Evolutionary conservation across 2,329 filamentous ascomycete genomes (phyloP).

Genomic region (Trichoderma atroviride): DNA sequence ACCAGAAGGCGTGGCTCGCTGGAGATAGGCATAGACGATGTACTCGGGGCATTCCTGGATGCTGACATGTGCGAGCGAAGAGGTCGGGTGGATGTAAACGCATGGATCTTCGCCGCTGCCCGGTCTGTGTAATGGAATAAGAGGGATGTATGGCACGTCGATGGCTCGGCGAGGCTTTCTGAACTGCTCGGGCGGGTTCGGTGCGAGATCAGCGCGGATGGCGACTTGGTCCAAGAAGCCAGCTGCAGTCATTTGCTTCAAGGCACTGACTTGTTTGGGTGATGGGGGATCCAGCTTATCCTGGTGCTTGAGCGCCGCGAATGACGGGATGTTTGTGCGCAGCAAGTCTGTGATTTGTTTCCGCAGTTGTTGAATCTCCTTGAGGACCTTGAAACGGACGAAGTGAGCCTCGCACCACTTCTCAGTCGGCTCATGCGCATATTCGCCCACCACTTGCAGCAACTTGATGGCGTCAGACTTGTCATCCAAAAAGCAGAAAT

Average conservation of each 20-base stretch:
- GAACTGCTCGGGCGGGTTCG: slow-evolving; percentile 66
- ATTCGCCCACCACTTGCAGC: slow-evolving; percentile 84
- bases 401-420: slow-evolving; percentile 82
- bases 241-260: slow-evolving; percentile 89
- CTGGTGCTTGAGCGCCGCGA: slow-evolving; percentile 56
- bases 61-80: slow-evolving; percentile 71
- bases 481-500: slow-evolving; percentile 80
- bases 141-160: slow-evolving; percentile 87
- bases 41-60: slow-evolving; percentile 80
- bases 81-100: slow-evolving; percentile 87
- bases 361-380: slow-evolving; percentile 82
- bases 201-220: slow-evolving; percentile 84
- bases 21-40: slow-evolving; percentile 84
- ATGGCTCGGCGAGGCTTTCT: slow-evolving; percentile 82
- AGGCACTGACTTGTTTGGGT: slow-evolving; percentile 70
- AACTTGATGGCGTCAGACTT: slow-evolving; percentile 87
- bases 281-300: slow-evolving; percentile 62
- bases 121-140: slow-evolving; percentile 65
- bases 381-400: slow-evolving; percentile 82
- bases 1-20: slow-evolving; percentile 61
- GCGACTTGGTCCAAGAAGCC: slow-evolving; percentile 95
- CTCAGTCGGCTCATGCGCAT: slow-evolving; percentile 72
- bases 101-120: slow-evolving; percentile 58
- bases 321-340: slow-evolving; percentile 70
- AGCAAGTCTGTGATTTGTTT: slow-evolving; percentile 82